These are phyloP conservation scores for Bipolaris victoriae DNA, from an alignment of 2,329 filamentous ascomycete genomes.

Conservation along the genomic window DNA sequence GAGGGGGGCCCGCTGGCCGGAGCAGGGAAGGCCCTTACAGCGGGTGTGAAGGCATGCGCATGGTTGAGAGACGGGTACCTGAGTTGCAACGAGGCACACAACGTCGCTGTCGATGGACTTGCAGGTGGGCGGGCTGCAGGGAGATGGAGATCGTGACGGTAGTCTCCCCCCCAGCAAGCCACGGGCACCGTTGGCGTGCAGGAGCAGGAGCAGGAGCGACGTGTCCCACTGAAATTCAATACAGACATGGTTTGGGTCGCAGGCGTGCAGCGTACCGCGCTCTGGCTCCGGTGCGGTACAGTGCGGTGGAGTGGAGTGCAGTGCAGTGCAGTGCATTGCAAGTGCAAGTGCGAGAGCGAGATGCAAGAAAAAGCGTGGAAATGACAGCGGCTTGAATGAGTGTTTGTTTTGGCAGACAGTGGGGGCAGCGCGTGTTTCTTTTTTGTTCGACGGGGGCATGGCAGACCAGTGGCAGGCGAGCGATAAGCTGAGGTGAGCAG, in stretches of 20 bases:
- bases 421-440: neutral
- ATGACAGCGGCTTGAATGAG: neutral
- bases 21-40: conserved; percentile 4
- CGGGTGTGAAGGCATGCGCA: conserved; percentile 4
- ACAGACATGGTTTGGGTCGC: conserved; percentile 4
- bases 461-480: neutral
- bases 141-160: conserved; percentile 11
- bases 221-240: conserved; percentile 34
- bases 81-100: conserved; percentile 22
- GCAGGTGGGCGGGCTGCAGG: conserved; percentile 20
- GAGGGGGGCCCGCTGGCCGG: neutral
- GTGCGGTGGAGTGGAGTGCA: conserved; percentile 22
- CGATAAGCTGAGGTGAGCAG: conserved; percentile 16
- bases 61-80: conserved; percentile 23
- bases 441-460: neutral
- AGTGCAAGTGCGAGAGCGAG: neutral
- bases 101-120: conserved; percentile 6
- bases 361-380: neutral
- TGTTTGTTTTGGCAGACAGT: neutral
- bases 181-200: neutral
- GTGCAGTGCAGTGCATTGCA: conserved; percentile 18
- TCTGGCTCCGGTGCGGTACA: conserved; percentile 12
- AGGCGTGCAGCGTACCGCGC: neutral
- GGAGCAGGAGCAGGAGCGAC: conserved; percentile 32
- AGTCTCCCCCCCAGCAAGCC: conserved; percentile 16